Evolutionary conservation across 169 alveolate genomes (phyloP), one percentile per base, ranked within the genome.

Genomic region (Plasmodium gallinaceum): DNA sequence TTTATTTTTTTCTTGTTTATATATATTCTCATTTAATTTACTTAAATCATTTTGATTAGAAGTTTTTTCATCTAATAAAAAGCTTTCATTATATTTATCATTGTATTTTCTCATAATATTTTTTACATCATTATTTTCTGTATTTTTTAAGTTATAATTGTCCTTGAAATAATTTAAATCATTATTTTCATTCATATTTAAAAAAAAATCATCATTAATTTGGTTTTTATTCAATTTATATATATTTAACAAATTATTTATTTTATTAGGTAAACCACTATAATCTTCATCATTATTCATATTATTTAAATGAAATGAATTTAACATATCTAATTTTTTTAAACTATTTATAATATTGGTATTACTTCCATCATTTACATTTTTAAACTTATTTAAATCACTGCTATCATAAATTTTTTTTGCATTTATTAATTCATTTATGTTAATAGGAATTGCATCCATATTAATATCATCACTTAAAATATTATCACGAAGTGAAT

Each of bases 141-240:
- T n/a, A 61, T 61, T 26, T 7, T 61, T 24, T 61, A 61, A 22
- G 43, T 61, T 61, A 20, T 61, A 20, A 7, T 61, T 61, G 7
- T 22, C 70, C 18, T 7, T 22, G 14, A 7, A 18, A 61, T 61
- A 3, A 24, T 18, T 18, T 22, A 61, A 8, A 22, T 26, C 43
- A 18, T 61, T 61, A 18, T 20, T 61, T 61, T 61, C 20, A 61
- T 61, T 20, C 37, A 24, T 61, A 61, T 61, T 18, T 61, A 61
- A 20, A 18, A 61, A 22, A 61, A 61, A 61, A 61, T 18, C 43
- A 22, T 61, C 16, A 61, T 61, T 26, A 22, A 20, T 24, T 22
- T 61, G 42, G n/a, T 61, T 61, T 22, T 61, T 24, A 7, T 61
- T 61, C 42, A 61, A 7, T 24, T 61, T 61, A 61, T 7, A 61